A percentile compares a stretch with the other conserved stretches of the same genome.
Evolutionary conservation across 2,329 filamentous ascomycete species (phyloP).

Genomic region (Fusarium sp.): DNA sequence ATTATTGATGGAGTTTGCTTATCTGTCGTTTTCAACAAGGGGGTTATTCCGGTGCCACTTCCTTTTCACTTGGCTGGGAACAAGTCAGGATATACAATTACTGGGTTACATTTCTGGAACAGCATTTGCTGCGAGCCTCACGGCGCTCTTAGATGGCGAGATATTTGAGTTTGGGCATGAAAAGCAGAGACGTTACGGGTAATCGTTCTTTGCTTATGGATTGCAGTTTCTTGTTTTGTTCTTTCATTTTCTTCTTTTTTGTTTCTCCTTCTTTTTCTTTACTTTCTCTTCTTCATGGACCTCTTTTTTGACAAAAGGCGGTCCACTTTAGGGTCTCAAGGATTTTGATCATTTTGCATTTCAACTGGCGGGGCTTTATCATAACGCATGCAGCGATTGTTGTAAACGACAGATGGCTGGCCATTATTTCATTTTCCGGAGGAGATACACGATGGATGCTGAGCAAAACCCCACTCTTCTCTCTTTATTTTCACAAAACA

Average conservation of each 20-base stretch:
- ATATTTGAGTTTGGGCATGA: constrained; percentile 18
- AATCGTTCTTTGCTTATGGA: constrained; percentile 2
- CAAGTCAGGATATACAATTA: constrained; percentile 30
- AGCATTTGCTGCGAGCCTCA: constrained; percentile 45
- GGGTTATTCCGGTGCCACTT: constrained; percentile 30
- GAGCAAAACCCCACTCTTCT: constrained; percentile 3
- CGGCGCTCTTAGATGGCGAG: constrained; percentile 42
- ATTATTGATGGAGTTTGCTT: constrained; percentile 17
- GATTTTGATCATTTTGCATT: constrained; percentile 39
- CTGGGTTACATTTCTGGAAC: constrained; percentile 43
- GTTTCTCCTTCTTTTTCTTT: not conserved
- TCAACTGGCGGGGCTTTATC: constrained; percentile 13
- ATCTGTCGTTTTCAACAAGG: constrained; percentile 42
- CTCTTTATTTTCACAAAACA: constrained; percentile 24
- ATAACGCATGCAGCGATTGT: constrained; percentile 22
- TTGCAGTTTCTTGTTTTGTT: not conserved
- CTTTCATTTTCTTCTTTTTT: constrained; percentile 1
- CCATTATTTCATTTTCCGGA: constrained; percentile 32
- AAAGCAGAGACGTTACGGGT: constrained; percentile 23
- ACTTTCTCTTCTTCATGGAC: constrained; percentile 23
- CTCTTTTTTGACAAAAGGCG: constrained; percentile 29
- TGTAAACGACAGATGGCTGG: constrained; percentile 33
- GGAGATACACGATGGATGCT: not conserved
- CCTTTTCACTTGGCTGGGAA: constrained; percentile 33
- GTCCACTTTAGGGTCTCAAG: constrained; percentile 32